phyloP scores from a whole-genome alignment of 2,329 filamentous ascomycete species.

The Cercospora brassicicola region DNA sequence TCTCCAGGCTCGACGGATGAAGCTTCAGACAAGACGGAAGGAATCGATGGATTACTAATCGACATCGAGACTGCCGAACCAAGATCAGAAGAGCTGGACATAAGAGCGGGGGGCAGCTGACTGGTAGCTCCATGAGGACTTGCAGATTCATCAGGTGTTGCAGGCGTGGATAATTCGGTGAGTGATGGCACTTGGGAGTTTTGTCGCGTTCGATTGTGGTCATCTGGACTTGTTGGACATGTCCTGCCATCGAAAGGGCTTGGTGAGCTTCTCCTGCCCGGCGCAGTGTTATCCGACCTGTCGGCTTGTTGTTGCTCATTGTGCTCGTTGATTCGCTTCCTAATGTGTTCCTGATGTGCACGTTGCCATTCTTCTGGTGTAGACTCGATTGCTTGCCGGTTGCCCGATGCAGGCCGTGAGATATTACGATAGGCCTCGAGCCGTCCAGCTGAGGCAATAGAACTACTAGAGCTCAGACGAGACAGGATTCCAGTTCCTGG shows the following conservation, averaged over 20 bases:
- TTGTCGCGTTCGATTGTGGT: conserved; percentile 27
- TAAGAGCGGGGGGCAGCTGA: conserved; percentile 34
- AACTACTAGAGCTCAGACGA: conserved; percentile 33
- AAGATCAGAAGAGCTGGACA: conserved; percentile 52
- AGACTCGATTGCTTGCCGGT: conserved; percentile 33
- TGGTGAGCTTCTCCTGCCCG: conserved; percentile 9
- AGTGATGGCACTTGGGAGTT: conserved; percentile 29
- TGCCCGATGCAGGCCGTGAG: conserved; percentile 16
- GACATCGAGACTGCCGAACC: conserved; percentile 51
- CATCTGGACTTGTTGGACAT: conserved; percentile 52
- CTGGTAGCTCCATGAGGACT: conserved; percentile 41
- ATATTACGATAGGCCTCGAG: conserved; percentile 19
- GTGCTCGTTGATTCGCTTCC: conserved; percentile 39
- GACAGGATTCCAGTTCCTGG: conserved; percentile 26
- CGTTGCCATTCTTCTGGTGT: conserved; percentile 37
- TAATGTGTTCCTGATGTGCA: conserved; percentile 38
- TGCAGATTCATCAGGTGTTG: conserved; percentile 40
- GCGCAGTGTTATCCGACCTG: conserved; percentile 25
- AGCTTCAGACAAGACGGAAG: conserved; percentile 51
- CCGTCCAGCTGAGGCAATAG: conserved; percentile 30
- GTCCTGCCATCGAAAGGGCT: conserved; percentile 38
- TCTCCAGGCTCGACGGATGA: conserved; percentile 45
- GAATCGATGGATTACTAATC: conserved; percentile 54
- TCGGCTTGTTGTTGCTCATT: conserved; percentile 35
- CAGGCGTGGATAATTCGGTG: conserved; percentile 27